Conservation (phyloP, 2,329 filamentous ascomycete genomes). For the Aphanoascus verrucosus region DNA sequence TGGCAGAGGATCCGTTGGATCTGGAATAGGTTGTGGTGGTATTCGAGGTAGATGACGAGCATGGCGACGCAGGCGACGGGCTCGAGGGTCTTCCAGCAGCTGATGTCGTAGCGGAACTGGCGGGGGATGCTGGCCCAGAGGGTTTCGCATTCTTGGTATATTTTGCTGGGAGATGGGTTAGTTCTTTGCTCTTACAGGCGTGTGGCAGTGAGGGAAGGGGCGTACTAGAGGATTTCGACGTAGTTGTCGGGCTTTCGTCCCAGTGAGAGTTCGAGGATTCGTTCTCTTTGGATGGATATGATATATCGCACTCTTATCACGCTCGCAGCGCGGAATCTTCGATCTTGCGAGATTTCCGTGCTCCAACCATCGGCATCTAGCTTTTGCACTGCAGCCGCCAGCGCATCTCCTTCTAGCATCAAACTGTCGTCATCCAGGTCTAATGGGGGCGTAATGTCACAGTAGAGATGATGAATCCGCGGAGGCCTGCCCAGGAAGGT, state of each 20-base stretch:
- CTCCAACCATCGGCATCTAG: constrained; percentile 20
- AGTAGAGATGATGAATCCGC: constrained; percentile 23
- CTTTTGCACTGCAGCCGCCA: constrained; percentile 14
- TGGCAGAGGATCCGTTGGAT: constrained; percentile 19
- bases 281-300: constrained; percentile 19
- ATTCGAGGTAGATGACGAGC: constrained; percentile 19
- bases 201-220: background rate
- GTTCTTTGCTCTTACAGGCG: background rate
- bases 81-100: constrained; percentile 13
- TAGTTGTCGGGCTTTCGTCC: constrained; percentile 13
- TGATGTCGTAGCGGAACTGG: constrained; percentile 17
- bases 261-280: constrained; percentile 20
- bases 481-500: constrained; percentile 25
- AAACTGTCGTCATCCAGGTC: constrained; percentile 24
- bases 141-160: constrained; percentile 16
- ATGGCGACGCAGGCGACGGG: constrained; percentile 12
- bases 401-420: constrained; percentile 10
- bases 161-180: constrained; percentile 13
- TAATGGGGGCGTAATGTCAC: constrained; percentile 21
- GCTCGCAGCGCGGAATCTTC: constrained; percentile 16
- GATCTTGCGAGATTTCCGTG: constrained; percentile 8
- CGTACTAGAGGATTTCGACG: constrained; percentile 11
- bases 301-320: constrained; percentile 18
- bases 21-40: constrained; percentile 18
- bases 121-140: constrained; percentile 17